A percentile compares a stretch with the other conserved stretches of the same genome.
These are phyloP conservation scores for Crinitomyces ghanaensis DNA, from an alignment of 805 yeast species.

Conservation along the genomic window DNA sequence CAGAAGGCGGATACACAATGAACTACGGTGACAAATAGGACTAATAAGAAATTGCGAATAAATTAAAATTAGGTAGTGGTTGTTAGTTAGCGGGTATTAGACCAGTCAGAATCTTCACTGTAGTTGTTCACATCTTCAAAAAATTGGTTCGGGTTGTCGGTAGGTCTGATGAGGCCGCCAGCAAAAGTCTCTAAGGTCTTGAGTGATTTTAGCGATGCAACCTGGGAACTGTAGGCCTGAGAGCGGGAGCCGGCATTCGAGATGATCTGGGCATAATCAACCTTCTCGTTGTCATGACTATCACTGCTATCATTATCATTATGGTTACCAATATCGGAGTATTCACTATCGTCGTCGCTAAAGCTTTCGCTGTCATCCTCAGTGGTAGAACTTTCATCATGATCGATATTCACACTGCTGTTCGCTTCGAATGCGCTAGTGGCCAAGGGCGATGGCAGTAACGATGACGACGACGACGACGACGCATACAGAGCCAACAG, in stretches of 20 bases:
- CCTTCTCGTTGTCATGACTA: not conserved
- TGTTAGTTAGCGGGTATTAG: not conserved
- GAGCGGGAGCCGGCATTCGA: too few species aligned
- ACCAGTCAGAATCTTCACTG: not conserved
- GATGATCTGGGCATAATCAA: not conserved
- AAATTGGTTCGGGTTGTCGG: too few species aligned
- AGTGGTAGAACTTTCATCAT: constrained; percentile 4
- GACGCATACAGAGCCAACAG: too few species aligned
- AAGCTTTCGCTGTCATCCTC: not conserved
- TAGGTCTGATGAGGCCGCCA: too few species aligned
- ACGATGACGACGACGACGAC: too few species aligned
- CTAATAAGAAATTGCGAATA: too few species aligned
- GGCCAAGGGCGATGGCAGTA: too few species aligned
- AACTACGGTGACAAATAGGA: constrained; percentile 5
- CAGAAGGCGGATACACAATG: constrained; percentile 16
- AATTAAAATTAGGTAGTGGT: not conserved
- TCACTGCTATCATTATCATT: not conserved
- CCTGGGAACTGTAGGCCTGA: too few species aligned
- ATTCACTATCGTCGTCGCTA: constrained; percentile 2
- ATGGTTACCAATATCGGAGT: not conserved
- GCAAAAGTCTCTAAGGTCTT: too few species aligned
- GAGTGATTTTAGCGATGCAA: too few species aligned
- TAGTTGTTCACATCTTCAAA: not conserved
- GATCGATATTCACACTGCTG: too few species aligned
- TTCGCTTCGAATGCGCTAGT: too few species aligned